phyloP scores from a whole-genome alignment of 2,329 filamentous ascomycete genomes.

The Aaosphaeria pasadenensis region DNA sequence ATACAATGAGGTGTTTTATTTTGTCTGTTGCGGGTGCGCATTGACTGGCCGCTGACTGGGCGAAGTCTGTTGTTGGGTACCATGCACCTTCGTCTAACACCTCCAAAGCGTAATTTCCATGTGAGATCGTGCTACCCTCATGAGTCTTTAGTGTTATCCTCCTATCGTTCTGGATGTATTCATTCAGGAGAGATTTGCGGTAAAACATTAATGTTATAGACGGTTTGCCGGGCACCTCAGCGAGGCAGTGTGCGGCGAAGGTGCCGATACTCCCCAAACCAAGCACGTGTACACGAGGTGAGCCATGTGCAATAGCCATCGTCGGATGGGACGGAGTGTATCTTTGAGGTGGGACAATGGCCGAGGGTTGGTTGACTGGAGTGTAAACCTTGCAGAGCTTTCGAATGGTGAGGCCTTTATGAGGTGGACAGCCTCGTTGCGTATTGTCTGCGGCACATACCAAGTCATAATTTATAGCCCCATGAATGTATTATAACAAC shows the following conservation, averaged over 20 bases:
- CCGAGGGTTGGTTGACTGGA: too few relatives aligned
- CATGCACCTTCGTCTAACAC: conserved; percentile 36
- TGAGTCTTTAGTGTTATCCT: conserved; percentile 46
- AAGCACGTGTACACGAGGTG: conserved; percentile 58
- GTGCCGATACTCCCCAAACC: conserved; percentile 79
- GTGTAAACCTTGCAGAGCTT: too few relatives aligned
- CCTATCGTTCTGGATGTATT: conserved; percentile 45
- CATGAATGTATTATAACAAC: too few relatives aligned
- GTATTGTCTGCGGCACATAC: too few relatives aligned
- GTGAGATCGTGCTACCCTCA: conserved; percentile 37
- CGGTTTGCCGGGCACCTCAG: conserved; percentile 58
- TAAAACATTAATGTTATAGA: conserved; percentile 79
- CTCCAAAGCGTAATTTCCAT: conserved; percentile 47
- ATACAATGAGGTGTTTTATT: conserved; percentile 73
- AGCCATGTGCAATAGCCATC: too few relatives aligned
- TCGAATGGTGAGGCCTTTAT: too few relatives aligned
- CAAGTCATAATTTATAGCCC: too few relatives aligned
- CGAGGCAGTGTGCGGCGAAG: conserved; percentile 72
- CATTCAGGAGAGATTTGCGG: conserved; percentile 41
- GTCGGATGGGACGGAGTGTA: too few relatives aligned
- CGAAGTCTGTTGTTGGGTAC: neutral
- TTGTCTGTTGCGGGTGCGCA: conserved; percentile 39
- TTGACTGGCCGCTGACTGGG: neutral
- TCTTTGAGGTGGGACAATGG: too few relatives aligned
- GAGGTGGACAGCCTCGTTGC: too few relatives aligned